Evolutionary conservation across 306 rosid species (phyloP).

Genomic region (Sicyos edulis): DNA sequence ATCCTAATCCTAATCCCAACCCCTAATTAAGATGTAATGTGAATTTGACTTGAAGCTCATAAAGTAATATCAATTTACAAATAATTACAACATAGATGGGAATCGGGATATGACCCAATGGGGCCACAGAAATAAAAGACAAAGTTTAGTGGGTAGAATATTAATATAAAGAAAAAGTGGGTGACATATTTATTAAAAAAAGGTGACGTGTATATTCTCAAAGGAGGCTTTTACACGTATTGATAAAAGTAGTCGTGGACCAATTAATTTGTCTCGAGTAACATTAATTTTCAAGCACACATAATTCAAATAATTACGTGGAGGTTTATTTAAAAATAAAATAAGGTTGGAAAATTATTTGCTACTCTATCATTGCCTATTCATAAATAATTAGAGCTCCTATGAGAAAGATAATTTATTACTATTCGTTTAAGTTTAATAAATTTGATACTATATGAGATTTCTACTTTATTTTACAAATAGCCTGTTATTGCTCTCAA

Average conservation of each 20-base stretch:
- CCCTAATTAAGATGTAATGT: slow-evolving; percentile 8
- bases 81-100: not conserved
- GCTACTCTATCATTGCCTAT: not conserved
- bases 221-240: slow-evolving; percentile 7
- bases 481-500: too few species aligned
- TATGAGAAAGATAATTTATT: too few species aligned
- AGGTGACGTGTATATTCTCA: not conserved
- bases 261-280: not conserved
- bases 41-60: not conserved
- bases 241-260: slow-evolving; percentile 9
- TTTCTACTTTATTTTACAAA: too few species aligned
- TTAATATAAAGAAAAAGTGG: slow-evolving; percentile 7
- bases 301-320: slow-evolving; percentile 7
- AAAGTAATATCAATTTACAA: not conserved
- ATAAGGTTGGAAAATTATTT: slow-evolving; percentile 10
- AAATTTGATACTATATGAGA: too few species aligned
- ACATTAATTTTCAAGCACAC: not conserved
- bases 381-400: not conserved
- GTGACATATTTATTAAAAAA: not conserved
- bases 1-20: not conserved
- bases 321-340: not conserved
- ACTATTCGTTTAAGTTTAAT: too few species aligned
- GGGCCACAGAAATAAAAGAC: not conserved
- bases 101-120: not conserved
- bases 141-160: slow-evolving; percentile 7